Percentiles rank a stretch among this genome's conserved stretches.
phyloP scores from a whole-genome alignment of 192 early-diverging fungal species.

The Mortierella claussenii region DNA sequence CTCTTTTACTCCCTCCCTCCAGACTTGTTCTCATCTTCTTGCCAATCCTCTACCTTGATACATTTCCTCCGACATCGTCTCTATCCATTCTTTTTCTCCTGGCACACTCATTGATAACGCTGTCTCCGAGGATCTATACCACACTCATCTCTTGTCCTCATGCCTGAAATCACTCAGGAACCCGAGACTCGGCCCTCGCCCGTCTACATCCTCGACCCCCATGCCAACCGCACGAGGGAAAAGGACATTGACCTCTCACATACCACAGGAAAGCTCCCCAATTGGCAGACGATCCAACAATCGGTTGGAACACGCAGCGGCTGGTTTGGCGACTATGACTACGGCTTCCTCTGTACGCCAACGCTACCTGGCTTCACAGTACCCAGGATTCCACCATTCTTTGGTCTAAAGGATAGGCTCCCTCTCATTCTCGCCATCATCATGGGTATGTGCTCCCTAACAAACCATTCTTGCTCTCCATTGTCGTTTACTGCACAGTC shows the following conservation, averaged over 20 bases:
- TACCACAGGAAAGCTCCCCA: conserved; percentile 30
- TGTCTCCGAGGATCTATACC: background rate
- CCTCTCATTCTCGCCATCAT: conserved; percentile 55
- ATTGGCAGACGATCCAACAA: conserved; percentile 36
- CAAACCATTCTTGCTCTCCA: too few species aligned
- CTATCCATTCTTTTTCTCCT: background rate
- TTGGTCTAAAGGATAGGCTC: conserved; percentile 53
- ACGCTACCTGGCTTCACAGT: conserved; percentile 49
- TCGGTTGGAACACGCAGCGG: conserved; percentile 38
- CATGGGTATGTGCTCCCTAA: too few species aligned
- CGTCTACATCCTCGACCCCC: conserved; percentile 46
- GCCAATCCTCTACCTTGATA: too few species aligned
- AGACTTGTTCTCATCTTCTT: conserved; percentile 18
- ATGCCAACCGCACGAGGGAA: conserved; percentile 44
- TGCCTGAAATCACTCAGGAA: conserved; percentile 40
- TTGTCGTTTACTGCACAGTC: too few species aligned
- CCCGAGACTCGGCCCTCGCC: conserved; percentile 19
- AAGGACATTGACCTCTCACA: conserved; percentile 50
- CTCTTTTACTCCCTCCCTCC: conserved; percentile 8
- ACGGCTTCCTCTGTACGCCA: conserved; percentile 59
- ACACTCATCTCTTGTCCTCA: background rate
- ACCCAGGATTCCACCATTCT: conserved; percentile 55
- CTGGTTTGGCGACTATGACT: conserved; percentile 64
- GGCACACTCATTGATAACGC: conserved; percentile 6
- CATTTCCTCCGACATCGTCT: background rate